Base-by-base conservation (phyloP, 192 early-diverging fungal genomes). In the Gaertneriomyces semiglobifer region DNA sequence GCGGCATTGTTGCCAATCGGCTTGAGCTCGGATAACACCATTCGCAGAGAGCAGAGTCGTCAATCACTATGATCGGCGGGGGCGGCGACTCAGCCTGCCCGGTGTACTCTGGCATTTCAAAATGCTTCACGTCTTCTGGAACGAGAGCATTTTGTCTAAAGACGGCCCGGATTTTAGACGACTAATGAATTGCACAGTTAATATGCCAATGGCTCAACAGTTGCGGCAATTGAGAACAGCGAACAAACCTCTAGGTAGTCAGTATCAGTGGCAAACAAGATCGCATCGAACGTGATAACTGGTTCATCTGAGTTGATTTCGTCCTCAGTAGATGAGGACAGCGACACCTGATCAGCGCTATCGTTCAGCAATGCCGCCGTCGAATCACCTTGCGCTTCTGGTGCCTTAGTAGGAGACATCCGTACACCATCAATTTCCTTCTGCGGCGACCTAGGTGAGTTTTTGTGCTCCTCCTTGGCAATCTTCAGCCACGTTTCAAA, bases 21-120 rank as follows among this genome's bases (percentile, higher is more conserved):
- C 19, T 50, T 6, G 62, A 11, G 44, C 48, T 75, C 7, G 81
- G 81, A 58, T 81, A 83, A 51, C 79, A 82, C 55, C 66, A 67
- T 38, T 83, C 81, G 54, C 76, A 82, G 16, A 71, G 38, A 12
- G 60, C 54, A 20, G 61, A 46, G 53, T 81, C 79, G n/a, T 81
- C 76, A 2, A 77, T 59, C 53, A 83, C 62, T 11, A 78, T 61
- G 25, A 78, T 58, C 4, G 63, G 58, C 16, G 74, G 73, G 9
- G 73, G 66, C 25, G 25, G 25, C 25, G 25, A 33, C 12, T 58
- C 58, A 8, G 69, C 75, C 18, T 68, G 66, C 9, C 82, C 82
- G 39, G 77, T 82, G 57, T 79, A 84, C 38, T 71, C 75, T 14
- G 70, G 76, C 85, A 86, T 86, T 54, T 86, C 84, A 67, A 86